A percentile compares a stretch with the other conserved stretches of the same genome.
Conservation (phyloP, 345 rosid species). For the Draba incana region DNA sequence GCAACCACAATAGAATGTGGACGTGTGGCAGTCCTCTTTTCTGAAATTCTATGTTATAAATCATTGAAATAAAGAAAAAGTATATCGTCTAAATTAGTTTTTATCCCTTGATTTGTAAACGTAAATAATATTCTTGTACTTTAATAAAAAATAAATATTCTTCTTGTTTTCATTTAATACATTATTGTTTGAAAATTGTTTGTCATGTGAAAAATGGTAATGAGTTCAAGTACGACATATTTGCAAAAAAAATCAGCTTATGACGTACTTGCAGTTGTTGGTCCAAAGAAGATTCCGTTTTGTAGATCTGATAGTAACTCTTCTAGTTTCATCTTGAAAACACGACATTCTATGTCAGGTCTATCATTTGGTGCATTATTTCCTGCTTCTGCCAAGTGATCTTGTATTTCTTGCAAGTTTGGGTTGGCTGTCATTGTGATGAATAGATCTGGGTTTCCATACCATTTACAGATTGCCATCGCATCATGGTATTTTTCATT, state of each 20-base stretch:
- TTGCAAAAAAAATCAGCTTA: too few species aligned
- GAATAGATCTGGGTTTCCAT: background rate
- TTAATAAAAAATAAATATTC: too few species aligned
- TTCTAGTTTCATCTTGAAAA: background rate
- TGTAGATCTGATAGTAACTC: background rate
- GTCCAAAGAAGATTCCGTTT: background rate
- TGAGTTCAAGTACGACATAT: too few species aligned
- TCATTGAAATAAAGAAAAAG: background rate
- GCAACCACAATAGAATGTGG: background rate
- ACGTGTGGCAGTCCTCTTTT: slow-evolving; percentile 1
- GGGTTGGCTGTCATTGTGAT: background rate
- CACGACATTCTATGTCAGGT: background rate
- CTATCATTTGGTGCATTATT: slow-evolving; percentile 9
- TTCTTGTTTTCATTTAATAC: too few species aligned
- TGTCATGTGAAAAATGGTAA: too few species aligned
- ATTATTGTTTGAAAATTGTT: too few species aligned
- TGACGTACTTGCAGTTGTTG: background rate
- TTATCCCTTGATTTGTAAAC: too few species aligned
- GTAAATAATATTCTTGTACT: too few species aligned
- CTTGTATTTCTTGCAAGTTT: background rate
- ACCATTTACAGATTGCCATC: background rate
- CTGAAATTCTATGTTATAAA: background rate
- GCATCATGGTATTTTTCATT: background rate
- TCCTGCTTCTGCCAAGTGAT: background rate
- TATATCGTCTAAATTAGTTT: background rate